These are phyloP conservation scores for Scheffersomyces parashehatae DNA, from an alignment of 1,139 yeast genomes.

Conservation along the genomic window DNA sequence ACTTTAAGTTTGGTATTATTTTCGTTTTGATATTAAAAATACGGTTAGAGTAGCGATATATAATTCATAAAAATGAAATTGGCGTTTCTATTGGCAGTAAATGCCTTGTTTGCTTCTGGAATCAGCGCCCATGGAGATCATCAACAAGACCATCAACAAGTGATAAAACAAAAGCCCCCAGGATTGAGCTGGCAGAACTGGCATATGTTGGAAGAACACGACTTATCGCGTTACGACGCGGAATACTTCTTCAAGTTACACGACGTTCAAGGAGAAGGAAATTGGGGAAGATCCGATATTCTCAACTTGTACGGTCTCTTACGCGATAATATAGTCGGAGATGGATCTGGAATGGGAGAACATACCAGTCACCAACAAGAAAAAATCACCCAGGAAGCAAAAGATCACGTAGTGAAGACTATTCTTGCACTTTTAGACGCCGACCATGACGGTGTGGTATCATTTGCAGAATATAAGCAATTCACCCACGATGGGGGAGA, in stretches of 20 bases:
- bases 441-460: constrained; percentile 64
- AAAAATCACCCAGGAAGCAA: constrained; percentile 54
- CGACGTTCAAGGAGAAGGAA: constrained; percentile 58
- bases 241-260: constrained; percentile 80
- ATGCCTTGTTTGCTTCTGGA: background rate
- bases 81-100: too few species aligned
- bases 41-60: too few species aligned
- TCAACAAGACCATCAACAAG: constrained; percentile 2
- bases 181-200: constrained; percentile 70
- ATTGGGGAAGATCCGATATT: constrained; percentile 64
- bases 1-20: too few species aligned
- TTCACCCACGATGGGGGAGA: constrained; percentile 64
- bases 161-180: constrained; percentile 37
- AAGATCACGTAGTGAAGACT: constrained; percentile 54
- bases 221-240: constrained; percentile 70
- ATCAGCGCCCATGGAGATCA: constrained; percentile 11
- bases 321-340: constrained; percentile 75
- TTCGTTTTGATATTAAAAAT: too few species aligned
- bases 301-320: constrained; percentile 77
- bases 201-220: constrained; percentile 93
- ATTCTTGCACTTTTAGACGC: constrained; percentile 64
- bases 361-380: constrained; percentile 61
- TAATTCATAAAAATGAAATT: too few species aligned
- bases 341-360: constrained; percentile 86
- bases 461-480: constrained; percentile 70